Evolutionary conservation across 2,329 filamentous ascomycete species (phyloP).

Genomic region (Exophiala bonariae): DNA sequence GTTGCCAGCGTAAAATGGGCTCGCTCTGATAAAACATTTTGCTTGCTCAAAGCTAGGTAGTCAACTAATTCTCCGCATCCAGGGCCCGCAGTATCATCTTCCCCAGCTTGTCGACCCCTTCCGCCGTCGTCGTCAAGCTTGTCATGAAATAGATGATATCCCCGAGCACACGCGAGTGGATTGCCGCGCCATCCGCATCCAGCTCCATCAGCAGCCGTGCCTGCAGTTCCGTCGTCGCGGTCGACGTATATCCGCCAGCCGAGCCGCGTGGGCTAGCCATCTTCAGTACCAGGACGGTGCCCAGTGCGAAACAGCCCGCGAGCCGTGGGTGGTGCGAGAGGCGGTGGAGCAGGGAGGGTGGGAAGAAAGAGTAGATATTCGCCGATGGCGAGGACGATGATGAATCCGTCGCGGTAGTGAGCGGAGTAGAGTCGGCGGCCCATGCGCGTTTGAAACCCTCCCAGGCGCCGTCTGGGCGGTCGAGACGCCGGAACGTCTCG

Average conservation of each 20-base stretch:
- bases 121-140: constrained; percentile 50
- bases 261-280: constrained; percentile 44
- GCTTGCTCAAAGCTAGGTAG: too few relatives aligned
- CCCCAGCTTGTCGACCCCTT: constrained; percentile 27
- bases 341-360: constrained; percentile 56
- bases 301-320: constrained; percentile 69
- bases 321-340: constrained; percentile 61
- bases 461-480: constrained; percentile 56
- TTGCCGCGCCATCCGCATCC: constrained; percentile 40
- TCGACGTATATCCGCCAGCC: constrained; percentile 55
- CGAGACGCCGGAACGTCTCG: constrained; percentile 59
- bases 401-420: background rate
- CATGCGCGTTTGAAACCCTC: constrained; percentile 54
- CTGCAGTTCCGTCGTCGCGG: constrained; percentile 54
- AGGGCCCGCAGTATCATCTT: constrained; percentile 23
- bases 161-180: constrained; percentile 61
- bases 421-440: constrained; percentile 22
- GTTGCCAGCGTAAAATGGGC: too few relatives aligned
- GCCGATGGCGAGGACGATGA: constrained; percentile 1
- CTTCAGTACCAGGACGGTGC: constrained; percentile 70
- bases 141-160: constrained; percentile 65
- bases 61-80: constrained; percentile 12
- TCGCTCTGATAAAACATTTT: too few relatives aligned
- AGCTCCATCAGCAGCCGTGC: constrained; percentile 45
- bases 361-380: constrained; percentile 70